A percentile compares a stretch with the other conserved stretches of the same genome.
Conservation (phyloP, 192 early-diverging fungal species). For the Dispira simplex region DNA sequence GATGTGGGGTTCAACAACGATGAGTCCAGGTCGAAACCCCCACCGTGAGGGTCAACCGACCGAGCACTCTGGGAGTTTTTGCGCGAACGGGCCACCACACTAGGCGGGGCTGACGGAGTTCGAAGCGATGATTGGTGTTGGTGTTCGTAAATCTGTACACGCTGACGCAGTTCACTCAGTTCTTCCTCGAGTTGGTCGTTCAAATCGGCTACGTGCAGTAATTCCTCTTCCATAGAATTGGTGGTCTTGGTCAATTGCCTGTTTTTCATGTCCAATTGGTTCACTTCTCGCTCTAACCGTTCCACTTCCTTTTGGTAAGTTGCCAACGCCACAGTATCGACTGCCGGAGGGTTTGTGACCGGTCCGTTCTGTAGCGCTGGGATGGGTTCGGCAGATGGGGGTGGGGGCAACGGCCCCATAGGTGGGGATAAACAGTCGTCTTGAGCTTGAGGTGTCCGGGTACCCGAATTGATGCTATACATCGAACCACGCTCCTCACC, state of each 20-base stretch:
- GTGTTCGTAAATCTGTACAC: neutral
- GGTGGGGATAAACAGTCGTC: neutral
- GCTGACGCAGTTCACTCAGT: constrained; percentile 10
- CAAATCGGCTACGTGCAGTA: constrained; percentile 13
- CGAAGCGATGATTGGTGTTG: neutral
- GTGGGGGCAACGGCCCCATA: constrained; percentile 1
- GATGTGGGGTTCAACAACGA: neutral
- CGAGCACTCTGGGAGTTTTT: neutral
- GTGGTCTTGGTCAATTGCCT: constrained; percentile 2
- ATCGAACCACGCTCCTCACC: neutral
- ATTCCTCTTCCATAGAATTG: constrained; percentile 11
- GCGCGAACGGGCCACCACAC: neutral
- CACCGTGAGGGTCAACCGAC: neutral
- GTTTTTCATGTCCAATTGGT: neutral
- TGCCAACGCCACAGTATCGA: neutral
- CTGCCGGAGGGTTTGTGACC: too few relatives aligned
- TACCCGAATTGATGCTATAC: neutral
- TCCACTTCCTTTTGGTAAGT: neutral
- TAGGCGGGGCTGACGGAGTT: neutral
- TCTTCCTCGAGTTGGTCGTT: constrained; percentile 17
- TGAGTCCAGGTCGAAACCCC: neutral
- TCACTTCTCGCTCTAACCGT: neutral
- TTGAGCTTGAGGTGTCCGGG: neutral
- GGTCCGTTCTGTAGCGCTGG: neutral
- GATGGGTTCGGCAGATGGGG: constrained; percentile 2